Conservation (phyloP, 352 stramenopile genomes). For the Lagenidium giganteum region DNA sequence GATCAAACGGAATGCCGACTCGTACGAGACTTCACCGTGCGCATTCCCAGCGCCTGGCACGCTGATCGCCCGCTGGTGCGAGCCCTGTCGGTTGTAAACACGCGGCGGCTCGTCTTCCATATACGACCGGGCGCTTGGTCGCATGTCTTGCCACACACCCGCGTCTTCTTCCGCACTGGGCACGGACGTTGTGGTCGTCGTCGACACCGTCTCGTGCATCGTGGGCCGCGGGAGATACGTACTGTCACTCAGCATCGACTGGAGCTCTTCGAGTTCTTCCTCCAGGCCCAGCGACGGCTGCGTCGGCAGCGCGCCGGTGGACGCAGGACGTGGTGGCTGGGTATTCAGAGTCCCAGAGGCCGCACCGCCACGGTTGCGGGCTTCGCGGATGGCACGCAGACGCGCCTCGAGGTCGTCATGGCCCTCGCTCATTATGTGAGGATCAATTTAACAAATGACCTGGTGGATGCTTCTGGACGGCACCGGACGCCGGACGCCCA, state of each 20-base stretch:
- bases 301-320: background rate
- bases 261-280: conserved; percentile 15
- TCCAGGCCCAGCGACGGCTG: conserved; percentile 6
- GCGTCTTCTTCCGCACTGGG: background rate
- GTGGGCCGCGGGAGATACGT: background rate
- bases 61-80: conserved; percentile 6
- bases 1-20: conserved; percentile 40
- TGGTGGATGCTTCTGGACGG: too few species aligned
- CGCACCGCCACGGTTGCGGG: background rate
- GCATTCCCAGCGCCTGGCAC: background rate
- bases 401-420: conserved; percentile 8
- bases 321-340: background rate
- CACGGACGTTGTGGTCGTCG: background rate
- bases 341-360: background rate
- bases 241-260: conserved; percentile 10
- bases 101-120: conserved; percentile 5
- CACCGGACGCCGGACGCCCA: too few species aligned
- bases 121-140: conserved; percentile 10
- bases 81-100: background rate
- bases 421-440: too few species aligned
- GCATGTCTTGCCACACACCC: conserved; percentile 11
- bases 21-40: conserved; percentile 27
- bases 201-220: background rate
- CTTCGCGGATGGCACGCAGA: conserved; percentile 13
- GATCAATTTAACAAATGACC: too few species aligned